phyloP scores from a whole-genome alignment of 306 rosid genomes.

The Gastrolobium bilobum region DNA sequence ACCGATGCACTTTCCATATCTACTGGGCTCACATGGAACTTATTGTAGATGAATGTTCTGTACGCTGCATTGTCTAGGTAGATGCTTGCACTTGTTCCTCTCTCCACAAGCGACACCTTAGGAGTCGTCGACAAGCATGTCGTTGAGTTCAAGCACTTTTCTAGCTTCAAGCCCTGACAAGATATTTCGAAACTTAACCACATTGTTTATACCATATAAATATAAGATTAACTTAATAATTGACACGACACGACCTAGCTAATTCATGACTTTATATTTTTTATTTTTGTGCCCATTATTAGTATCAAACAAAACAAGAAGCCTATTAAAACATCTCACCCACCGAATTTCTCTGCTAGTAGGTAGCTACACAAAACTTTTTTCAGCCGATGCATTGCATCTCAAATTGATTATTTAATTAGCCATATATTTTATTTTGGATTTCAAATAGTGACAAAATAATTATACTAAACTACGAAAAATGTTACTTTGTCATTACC shows the following conservation, averaged over 20 bases:
- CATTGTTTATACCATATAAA: too few species aligned
- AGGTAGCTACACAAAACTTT: background rate
- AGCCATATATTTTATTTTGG: background rate
- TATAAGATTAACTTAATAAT: too few species aligned
- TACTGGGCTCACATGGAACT: slow-evolving; percentile 62
- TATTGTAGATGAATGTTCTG: slow-evolving; percentile 54
- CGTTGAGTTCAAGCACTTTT: slow-evolving; percentile 62
- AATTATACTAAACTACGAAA: background rate
- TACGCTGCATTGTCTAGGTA: slow-evolving; percentile 69
- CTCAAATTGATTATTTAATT: background rate
- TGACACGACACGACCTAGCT: background rate
- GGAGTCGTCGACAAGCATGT: slow-evolving; percentile 65
- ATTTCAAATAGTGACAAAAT: background rate
- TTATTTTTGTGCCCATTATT: background rate
- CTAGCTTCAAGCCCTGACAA: slow-evolving; percentile 52
- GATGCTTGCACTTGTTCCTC: slow-evolving; percentile 65
- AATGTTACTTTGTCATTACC: background rate
- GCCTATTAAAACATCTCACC: background rate
- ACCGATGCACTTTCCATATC: slow-evolving; percentile 67
- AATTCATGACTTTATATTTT: background rate
- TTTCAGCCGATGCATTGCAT: background rate
- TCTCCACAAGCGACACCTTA: slow-evolving; percentile 53
- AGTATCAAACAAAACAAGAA: background rate
- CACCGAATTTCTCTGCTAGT: background rate
- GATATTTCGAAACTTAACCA: too few species aligned